Evolutionary conservation across 2,329 filamentous ascomycete species (phyloP), one percentile per base, ranked within the genome.

Genomic region (Colletotrichum liaoningense): DNA sequence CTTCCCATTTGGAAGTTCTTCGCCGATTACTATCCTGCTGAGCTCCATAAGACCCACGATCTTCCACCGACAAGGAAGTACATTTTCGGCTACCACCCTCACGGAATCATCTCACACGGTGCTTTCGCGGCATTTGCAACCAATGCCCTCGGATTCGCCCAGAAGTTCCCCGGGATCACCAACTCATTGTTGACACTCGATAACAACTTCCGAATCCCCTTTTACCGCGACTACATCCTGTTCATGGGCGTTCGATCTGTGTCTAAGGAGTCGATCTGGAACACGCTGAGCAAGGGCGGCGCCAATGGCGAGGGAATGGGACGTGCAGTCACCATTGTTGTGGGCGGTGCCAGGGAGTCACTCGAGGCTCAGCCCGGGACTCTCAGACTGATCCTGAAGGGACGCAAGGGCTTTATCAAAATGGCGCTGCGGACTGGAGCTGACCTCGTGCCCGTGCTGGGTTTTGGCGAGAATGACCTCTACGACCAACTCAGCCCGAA

Each of bases 41-140:
- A 90, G 69, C 88, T 99, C 52, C 95, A 98, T 85, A 94, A 97
- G 76, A 97, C 94, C 4, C 89, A 93, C 76, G 88, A 93, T 69
- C 89, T 99, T 7, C 90, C 93, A 26, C 89, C 95, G 0, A 95
- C 93, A 1, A 89, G 95, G 75, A 98, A 97, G 83, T 99, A 98
- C 84, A 95, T 99, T 75, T 95, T 99, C 78, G 96, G 96, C 57
- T 98, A 98, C 82, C 97, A 98, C 79, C 97, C 97, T 0, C 97
- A 99, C 80, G 96, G 97, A 28, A 98, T 99, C 82, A 98, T 99
- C 79, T 97, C 94, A 5, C 95, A 98, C 78, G 97, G 96, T n/a
- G 96, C 95, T 0, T 98, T 96, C 85, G 94, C 92, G 5, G 94
- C 95, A 5, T 98, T 98, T 79, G 94, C 89, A 4, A 98, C 96